Base-by-base conservation (phyloP, 2,329 filamentous ascomycete species). In the Bipolaris zeicola region DNA sequence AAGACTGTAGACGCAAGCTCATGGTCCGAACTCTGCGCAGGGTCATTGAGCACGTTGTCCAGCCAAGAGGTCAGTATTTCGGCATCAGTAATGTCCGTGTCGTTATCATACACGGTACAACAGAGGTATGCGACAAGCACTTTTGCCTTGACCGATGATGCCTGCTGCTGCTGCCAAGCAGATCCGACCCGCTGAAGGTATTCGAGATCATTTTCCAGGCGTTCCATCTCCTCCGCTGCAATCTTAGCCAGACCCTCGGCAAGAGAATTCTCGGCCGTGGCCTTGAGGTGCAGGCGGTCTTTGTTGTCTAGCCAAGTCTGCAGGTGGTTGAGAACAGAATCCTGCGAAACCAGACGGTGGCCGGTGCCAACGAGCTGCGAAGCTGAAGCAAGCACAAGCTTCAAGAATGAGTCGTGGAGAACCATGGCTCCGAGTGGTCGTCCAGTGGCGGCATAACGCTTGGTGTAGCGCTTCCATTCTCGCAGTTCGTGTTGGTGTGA, bases 351-450 rank as follows among this genome's bases (percentile, higher is more conserved):
- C 14, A 80, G 77, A n/a, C 84, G 79, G 5, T 83, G 82, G 38
- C 54, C 55, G 6, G 89, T 86, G 31, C 85, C 83, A 16, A 91
- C 82, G 58, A 94, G 80, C 26, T 94, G 82, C 13, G 91, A 90
- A 1, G 91, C 91, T 51, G 86, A 89, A 1, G 92, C 87, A 33
- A 92, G 88, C 11, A 97, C 82, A 31, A 98, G 85, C 75, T 87
- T 88, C 83, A 96, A 92, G 72, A 96, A 96, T 61, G 89, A 92
- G 69, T 91, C 87, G 73, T 96, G 92, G 20, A 99, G 78, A 5
- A 98, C 83, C 89, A 97, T 95, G 11, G 93, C 92, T 8, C 95
- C 92, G 41, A 99, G 79, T 0, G 96, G 94, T 18, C 91, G 86
- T 8, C 90, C 90, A 56, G 86, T 83, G 14, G 87, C 85, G 26